Conservation (phyloP, 163 green algal genomes). For the Volvox carteri region DNA sequence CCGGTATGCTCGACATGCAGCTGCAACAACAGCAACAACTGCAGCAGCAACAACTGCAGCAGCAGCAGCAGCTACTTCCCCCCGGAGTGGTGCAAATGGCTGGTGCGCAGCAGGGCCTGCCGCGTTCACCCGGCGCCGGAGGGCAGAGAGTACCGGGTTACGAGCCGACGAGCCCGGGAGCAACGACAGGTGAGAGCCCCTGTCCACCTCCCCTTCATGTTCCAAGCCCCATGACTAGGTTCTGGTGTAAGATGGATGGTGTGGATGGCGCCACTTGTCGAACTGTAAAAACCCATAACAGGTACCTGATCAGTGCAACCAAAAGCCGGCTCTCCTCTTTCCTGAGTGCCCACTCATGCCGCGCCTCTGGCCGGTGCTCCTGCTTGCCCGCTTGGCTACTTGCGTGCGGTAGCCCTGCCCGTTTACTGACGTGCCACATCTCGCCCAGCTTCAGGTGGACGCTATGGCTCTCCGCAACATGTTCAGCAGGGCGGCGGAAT, state of each 20-base stretch:
- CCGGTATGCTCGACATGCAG: background rate
- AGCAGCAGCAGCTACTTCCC: background rate
- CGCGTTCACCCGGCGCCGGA: background rate
- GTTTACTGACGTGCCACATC: no score
- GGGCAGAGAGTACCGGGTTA: background rate
- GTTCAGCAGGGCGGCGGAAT: background rate
- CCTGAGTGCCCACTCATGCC: background rate
- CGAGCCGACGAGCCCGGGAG: background rate
- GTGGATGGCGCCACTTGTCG: no score
- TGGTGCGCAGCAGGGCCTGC: background rate
- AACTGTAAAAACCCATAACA: no score
- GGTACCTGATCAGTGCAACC: no score
- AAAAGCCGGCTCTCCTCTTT: no score
- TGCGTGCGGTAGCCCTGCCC: no score
- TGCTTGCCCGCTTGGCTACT: no score
- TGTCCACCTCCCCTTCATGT: background rate
- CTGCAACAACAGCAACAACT: conserved; percentile 7
- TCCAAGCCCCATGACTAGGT: background rate
- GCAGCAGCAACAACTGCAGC: background rate
- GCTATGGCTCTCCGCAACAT: background rate
- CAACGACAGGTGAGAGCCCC: background rate
- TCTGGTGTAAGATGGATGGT: no score
- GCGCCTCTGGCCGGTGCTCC: background rate
- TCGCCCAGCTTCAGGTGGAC: no score
- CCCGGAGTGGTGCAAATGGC: background rate